phyloP scores from a whole-genome alignment of 2,329 filamentous ascomycete genomes.

The Penicillium vulpinum region DNA sequence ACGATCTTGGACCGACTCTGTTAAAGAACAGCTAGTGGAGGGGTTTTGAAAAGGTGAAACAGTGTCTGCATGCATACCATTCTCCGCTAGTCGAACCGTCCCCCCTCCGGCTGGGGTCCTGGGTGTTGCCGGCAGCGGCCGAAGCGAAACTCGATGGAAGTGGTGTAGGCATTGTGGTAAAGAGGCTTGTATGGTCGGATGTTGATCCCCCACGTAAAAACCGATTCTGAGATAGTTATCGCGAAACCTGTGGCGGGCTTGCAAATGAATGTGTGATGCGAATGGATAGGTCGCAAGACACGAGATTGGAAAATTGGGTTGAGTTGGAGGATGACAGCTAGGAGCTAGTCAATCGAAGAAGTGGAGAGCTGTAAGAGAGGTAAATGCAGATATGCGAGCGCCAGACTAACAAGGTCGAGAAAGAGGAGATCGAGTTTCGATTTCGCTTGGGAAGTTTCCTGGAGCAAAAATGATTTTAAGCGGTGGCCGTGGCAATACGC shows the following conservation, averaged over 20 bases:
- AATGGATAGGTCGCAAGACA: slow-evolving; percentile 28
- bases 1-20: neutral
- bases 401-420: slow-evolving; percentile 35
- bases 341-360: slow-evolving; percentile 25
- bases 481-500: slow-evolving; percentile 33
- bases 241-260: slow-evolving; percentile 27
- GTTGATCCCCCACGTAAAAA: slow-evolving; percentile 27
- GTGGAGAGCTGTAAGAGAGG: slow-evolving; percentile 16
- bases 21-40: neutral
- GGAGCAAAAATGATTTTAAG: slow-evolving; percentile 32
- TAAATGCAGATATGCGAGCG: slow-evolving; percentile 31
- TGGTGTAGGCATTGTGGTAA: slow-evolving; percentile 65
- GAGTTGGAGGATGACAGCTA: slow-evolving; percentile 17
- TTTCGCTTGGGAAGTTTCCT: slow-evolving; percentile 31
- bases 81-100: slow-evolving; percentile 62
- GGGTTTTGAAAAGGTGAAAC: slow-evolving; percentile 1
- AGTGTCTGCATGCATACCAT: slow-evolving; percentile 61
- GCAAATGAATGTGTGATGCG: slow-evolving; percentile 24
- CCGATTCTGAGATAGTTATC: slow-evolving; percentile 21
- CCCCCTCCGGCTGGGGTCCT: slow-evolving; percentile 60
- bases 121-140: slow-evolving; percentile 73
- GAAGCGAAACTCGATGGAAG: slow-evolving; percentile 82
- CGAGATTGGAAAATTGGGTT: slow-evolving; percentile 15
- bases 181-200: slow-evolving; percentile 24
- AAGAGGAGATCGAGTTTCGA: slow-evolving; percentile 32